Conservation (phyloP, 1,284 basidiomycete species). For the Exsudoporus floridanus region DNA sequence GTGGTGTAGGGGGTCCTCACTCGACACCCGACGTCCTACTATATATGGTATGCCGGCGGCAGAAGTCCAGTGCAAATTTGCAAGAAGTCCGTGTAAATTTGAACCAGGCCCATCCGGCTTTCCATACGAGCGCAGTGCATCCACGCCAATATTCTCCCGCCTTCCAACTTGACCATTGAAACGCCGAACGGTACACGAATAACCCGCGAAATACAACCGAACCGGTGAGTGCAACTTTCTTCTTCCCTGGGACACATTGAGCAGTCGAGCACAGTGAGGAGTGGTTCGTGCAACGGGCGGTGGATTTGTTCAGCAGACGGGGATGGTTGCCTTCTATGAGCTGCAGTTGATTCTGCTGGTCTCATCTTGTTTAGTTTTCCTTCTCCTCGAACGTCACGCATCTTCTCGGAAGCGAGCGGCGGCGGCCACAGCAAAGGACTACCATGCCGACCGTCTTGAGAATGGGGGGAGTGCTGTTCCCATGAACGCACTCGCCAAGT, state of each 20-base stretch:
- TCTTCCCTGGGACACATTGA: background rate
- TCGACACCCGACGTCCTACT: too few species aligned
- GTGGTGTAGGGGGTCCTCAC: too few species aligned
- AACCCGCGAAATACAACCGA: slow-evolving; percentile 5
- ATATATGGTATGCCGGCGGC: too few species aligned
- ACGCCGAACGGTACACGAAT: background rate
- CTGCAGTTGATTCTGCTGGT: slow-evolving; percentile 49
- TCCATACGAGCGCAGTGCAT: background rate
- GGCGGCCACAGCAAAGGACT: slow-evolving; percentile 22
- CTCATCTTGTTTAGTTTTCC: slow-evolving; percentile 44
- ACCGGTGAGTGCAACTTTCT: slow-evolving; percentile 7
- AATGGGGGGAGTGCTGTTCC: slow-evolving; percentile 33
- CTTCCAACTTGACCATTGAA: background rate
- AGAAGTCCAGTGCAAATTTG: too few species aligned
- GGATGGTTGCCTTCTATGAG: slow-evolving; percentile 50
- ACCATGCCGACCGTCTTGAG: slow-evolving; percentile 37
- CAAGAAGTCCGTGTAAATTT: too few species aligned
- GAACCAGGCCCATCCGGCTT: too few species aligned
- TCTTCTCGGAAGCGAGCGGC: slow-evolving; percentile 33
- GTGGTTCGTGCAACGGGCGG: background rate
- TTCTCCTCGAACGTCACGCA: slow-evolving; percentile 48
- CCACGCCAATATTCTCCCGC: background rate
- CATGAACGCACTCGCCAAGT: slow-evolving; percentile 32
- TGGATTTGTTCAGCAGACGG: background rate
- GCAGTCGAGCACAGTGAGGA: background rate